These are phyloP conservation scores for Ceratobasidium theobromae DNA, from an alignment of 1,284 basidiomycete genomes.

Conservation along the genomic window DNA sequence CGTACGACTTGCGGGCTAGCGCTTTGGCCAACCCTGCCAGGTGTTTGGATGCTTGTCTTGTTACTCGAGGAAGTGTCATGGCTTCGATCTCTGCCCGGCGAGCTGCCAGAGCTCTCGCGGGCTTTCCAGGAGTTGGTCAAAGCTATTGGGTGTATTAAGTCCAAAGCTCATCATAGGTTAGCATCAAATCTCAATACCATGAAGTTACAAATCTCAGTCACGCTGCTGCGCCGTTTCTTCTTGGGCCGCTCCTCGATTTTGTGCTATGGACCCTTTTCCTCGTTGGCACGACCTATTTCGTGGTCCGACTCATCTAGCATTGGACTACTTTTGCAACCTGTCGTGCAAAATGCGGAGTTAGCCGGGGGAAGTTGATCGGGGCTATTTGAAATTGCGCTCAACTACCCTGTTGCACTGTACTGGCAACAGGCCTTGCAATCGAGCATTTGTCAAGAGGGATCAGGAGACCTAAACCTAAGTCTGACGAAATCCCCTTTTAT, in stretches of 20 bases:
- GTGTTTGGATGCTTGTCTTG: conserved; percentile 5
- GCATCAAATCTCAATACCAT: too few species aligned
- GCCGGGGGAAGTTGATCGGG: conserved; percentile 4
- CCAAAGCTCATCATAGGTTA: neutral
- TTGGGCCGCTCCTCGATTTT: conserved; percentile 15
- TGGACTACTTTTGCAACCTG: conserved; percentile 2
- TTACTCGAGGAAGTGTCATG: neutral
- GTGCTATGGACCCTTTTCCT: neutral
- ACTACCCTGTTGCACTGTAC: too few species aligned
- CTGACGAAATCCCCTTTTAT: too few species aligned
- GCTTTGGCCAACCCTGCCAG: too few species aligned
- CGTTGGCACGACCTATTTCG: neutral
- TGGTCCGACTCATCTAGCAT: neutral
- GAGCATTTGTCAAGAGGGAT: too few species aligned
- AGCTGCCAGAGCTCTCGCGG: neutral
- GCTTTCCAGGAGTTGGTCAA: neutral
- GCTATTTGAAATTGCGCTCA: too few species aligned
- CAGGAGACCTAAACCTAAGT: too few species aligned
- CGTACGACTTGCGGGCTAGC: too few species aligned
- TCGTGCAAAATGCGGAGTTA: conserved; percentile 5
- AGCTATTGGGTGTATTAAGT: neutral
- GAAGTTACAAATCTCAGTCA: neutral
- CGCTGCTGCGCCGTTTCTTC: conserved; percentile 15
- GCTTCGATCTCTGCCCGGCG: neutral
- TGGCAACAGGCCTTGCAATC: too few species aligned